phyloP scores from a whole-genome alignment of 2,329 filamentous ascomycete genomes.

The Aspergillus caelatus region DNA sequence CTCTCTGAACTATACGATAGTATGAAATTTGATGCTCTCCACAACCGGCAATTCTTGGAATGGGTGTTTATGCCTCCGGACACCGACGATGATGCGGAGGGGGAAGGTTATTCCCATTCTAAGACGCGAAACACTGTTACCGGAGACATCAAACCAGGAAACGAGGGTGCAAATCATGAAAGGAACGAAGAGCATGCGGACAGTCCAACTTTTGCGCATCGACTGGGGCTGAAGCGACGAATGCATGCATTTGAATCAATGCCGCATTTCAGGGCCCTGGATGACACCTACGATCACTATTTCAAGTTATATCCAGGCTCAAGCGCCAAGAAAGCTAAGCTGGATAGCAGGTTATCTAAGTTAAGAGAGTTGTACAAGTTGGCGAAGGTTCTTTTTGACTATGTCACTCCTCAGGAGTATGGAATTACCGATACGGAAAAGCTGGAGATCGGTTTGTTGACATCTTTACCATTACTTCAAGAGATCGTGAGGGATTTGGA shows the following conservation, averaged over 20 bases:
- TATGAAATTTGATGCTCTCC: slow-evolving; percentile 98
- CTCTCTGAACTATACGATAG: slow-evolving; percentile 98
- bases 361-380: slow-evolving; percentile 90
- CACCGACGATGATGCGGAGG: slow-evolving; percentile 73
- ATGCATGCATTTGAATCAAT: slow-evolving; percentile 52
- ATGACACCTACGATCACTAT: slow-evolving; percentile 68
- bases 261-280: slow-evolving; percentile 48
- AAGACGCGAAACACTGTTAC: slow-evolving; percentile 24
- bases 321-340: slow-evolving; percentile 73
- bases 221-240: slow-evolving; percentile 54
- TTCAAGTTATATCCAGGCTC: slow-evolving; percentile 87
- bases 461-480: slow-evolving; percentile 87
- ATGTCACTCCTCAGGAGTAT: slow-evolving; percentile 97
- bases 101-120: slow-evolving; percentile 34
- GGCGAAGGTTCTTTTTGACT: slow-evolving; percentile 94
- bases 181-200: slow-evolving; percentile 36
- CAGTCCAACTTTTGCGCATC: slow-evolving; percentile 38
- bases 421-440: slow-evolving; percentile 95
- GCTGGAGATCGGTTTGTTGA: slow-evolving; percentile 95
- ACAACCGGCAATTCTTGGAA: slow-evolving; percentile 94
- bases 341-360: slow-evolving; percentile 82
- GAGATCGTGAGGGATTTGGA: slow-evolving; percentile 97
- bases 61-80: slow-evolving; percentile 93
- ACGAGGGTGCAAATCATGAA: slow-evolving; percentile 26
- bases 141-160: slow-evolving; percentile 23